Conservation (phyloP, 2,329 filamentous ascomycete genomes). For the Graphiopsis chlorocephala region DNA sequence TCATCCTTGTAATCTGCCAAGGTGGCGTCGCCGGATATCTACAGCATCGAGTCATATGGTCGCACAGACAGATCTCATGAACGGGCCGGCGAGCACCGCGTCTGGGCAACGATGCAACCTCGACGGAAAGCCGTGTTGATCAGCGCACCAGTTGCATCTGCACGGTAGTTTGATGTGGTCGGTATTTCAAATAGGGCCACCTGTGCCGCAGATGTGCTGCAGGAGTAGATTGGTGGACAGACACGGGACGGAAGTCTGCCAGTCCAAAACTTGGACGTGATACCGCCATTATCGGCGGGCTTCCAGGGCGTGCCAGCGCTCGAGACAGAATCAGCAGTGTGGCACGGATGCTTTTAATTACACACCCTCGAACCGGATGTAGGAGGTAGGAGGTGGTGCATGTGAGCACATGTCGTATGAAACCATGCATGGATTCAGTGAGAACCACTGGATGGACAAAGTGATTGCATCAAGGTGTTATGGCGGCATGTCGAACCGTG, state of each 20-base stretch:
- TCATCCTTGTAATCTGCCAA: not conserved
- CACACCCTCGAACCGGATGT: not conserved
- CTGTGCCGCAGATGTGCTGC: not conserved
- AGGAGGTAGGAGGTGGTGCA: not conserved
- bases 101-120: not conserved
- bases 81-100: not conserved
- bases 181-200: not conserved
- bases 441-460: not conserved
- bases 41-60: not conserved
- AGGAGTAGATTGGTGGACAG: not conserved
- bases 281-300: not conserved
- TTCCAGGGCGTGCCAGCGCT: not conserved
- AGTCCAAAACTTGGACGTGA: not conserved
- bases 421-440: not conserved
- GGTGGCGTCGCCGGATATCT: not conserved
- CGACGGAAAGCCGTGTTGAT: not conserved
- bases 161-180: not conserved
- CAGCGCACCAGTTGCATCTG: not conserved
- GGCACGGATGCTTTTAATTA: not conserved
- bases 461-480: not conserved
- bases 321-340: not conserved
- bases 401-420: not conserved
- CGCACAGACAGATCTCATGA: not conserved
- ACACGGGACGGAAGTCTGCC: not conserved
- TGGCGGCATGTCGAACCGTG: not conserved